Conservation (phyloP, 108 stramenopile species). For the Skeletonema grethae region DNA sequence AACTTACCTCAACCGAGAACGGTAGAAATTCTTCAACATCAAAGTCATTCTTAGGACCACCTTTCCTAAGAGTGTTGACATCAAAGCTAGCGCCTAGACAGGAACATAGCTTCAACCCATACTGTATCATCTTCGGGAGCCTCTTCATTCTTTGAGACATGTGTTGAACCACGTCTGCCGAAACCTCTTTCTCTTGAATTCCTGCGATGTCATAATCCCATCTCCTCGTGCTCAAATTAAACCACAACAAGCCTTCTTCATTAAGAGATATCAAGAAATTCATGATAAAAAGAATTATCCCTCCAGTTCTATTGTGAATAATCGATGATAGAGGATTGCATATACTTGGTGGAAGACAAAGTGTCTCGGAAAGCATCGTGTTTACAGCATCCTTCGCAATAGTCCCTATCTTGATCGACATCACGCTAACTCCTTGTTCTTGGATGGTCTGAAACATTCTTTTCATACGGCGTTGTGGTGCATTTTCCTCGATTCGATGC, state of each 20-base stretch:
- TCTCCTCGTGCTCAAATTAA: constrained; percentile 35
- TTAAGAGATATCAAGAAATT: constrained; percentile 48
- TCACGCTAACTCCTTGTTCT: constrained; percentile 8
- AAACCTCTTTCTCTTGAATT: constrained; percentile 25
- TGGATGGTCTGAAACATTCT: constrained; percentile 4
- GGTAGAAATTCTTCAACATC: constrained; percentile 32
- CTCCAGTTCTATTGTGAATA: constrained; percentile 14
- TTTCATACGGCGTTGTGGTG: background rate
- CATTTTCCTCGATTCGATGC: constrained; percentile 18
- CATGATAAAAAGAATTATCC: constrained; percentile 4
- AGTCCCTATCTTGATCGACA: constrained; percentile 16
- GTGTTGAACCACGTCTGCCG: constrained; percentile 23
- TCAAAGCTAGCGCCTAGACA: constrained; percentile 51
- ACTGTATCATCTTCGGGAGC: constrained; percentile 24
- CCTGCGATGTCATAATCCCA: constrained; percentile 54
- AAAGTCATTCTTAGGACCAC: background rate
- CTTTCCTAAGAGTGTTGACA: constrained; percentile 7
- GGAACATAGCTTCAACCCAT: constrained; percentile 44
- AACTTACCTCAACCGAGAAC: constrained; percentile 8
- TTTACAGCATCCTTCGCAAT: constrained; percentile 20
- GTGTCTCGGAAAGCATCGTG: constrained; percentile 10
- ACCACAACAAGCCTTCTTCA: constrained; percentile 42
- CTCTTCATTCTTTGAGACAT: constrained; percentile 37
- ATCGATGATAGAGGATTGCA: constrained; percentile 8
- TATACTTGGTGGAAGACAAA: constrained; percentile 16